These are phyloP conservation scores for Penicillium goetzii DNA, from an alignment of 495 filamentous ascomycete species.

Conservation along the genomic window DNA sequence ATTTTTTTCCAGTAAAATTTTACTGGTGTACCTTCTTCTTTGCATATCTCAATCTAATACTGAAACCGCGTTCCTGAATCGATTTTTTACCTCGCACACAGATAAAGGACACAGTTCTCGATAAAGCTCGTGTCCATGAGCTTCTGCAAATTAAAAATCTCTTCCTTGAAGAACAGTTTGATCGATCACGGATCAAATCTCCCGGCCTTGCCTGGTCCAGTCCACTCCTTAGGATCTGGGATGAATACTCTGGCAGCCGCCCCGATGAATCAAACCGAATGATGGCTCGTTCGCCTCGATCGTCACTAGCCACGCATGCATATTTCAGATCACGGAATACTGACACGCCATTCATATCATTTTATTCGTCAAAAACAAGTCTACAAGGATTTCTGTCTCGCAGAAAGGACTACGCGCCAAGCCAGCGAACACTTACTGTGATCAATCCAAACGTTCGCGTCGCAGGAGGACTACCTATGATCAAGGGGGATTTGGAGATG, in stretches of 20 bases:
- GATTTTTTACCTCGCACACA: too few species aligned
- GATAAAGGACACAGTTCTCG: not conserved
- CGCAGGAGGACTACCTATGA: not conserved
- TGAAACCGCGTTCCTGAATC: too few species aligned
- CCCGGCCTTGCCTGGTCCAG: not conserved
- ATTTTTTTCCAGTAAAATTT: too few species aligned
- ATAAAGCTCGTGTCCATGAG: not conserved
- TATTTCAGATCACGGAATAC: too few species aligned
- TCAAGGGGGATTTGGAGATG: constrained; percentile 8
- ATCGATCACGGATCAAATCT: not conserved
- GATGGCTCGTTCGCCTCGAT: not conserved
- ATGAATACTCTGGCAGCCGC: not conserved
- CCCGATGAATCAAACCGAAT: not conserved
- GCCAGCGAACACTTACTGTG: constrained; percentile 7
- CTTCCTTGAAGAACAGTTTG: not conserved
- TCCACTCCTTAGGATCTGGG: not conserved
- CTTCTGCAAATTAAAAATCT: not conserved
- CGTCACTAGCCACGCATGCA: not conserved
- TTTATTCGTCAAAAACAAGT: not conserved
- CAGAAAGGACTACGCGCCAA: too few species aligned
- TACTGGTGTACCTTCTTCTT: too few species aligned
- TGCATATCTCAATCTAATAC: too few species aligned
- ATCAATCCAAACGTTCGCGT: constrained; percentile 12
- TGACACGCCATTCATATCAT: constrained; percentile 7
- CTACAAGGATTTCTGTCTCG: not conserved